A percentile compares a stretch with the other conserved stretches of the same genome.
Conservation (phyloP, 2,329 filamentous ascomycete species). For the Exophiala viscosa region DNA sequence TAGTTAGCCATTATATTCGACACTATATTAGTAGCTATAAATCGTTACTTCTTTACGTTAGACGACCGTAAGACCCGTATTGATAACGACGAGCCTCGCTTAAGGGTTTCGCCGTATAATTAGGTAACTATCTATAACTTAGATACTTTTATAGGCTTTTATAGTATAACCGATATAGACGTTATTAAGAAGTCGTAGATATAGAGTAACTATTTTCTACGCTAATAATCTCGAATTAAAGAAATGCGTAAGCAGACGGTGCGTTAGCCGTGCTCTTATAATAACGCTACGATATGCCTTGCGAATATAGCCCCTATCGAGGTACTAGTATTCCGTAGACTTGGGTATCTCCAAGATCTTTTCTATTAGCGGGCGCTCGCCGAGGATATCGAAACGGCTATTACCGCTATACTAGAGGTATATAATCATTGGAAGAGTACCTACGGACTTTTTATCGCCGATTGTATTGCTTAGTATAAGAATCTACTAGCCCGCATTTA, state of each 20-base stretch:
- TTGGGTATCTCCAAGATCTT: constrained; percentile 54
- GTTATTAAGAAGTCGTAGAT: constrained; percentile 27
- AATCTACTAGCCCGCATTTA: constrained; percentile 52
- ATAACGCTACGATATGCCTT: constrained; percentile 49
- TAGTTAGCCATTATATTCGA: constrained; percentile 61
- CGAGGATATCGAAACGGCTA: constrained; percentile 46
- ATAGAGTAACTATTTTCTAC: constrained; percentile 41
- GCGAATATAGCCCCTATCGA: constrained; percentile 56
- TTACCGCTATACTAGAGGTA: constrained; percentile 48
- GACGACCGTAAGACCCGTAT: constrained; percentile 47
- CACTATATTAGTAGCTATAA: constrained; percentile 54
- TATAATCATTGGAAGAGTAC: constrained; percentile 55
- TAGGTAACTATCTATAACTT: constrained; percentile 6
- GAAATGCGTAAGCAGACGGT: constrained; percentile 30
- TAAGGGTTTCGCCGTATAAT: constrained; percentile 5
- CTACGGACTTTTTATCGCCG: constrained; percentile 52
- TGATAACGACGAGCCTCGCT: constrained; percentile 6
- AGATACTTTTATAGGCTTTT: constrained; percentile 13
- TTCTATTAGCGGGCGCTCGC: constrained; percentile 41
- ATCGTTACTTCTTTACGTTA: constrained; percentile 44
- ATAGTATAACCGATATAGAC: constrained; percentile 1
- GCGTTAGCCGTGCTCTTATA: constrained; percentile 53
- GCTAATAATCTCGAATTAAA: constrained; percentile 4
- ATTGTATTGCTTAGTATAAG: constrained; percentile 50
- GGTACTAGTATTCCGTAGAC: constrained; percentile 56